Base-by-base conservation (phyloP, 2,329 filamentous ascomycete species). In the Xylaria sp. region DNA sequence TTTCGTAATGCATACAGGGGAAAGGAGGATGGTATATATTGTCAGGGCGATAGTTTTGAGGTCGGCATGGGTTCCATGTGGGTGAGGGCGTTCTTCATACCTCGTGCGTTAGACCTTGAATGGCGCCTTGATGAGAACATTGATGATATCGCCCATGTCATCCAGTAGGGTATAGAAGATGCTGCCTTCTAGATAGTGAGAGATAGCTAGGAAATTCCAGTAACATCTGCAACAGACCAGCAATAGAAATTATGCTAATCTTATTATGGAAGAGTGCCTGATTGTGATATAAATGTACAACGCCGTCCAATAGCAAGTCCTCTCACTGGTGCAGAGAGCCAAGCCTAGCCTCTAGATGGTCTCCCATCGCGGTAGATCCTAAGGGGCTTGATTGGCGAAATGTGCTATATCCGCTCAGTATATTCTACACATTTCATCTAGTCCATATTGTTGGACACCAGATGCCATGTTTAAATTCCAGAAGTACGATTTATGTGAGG, bases 231-330 rank as follows among this genome's bases (percentile, higher is more conserved):
- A 20, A n/a, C 23, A 25, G 10, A 57, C 6, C 3, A 20, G n/a
- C 9, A 25, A 15, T 44, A 6, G 41, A 6, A 4, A 46, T 55
- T 39, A 20, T 20, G 23, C n/a, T 39, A 6, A n/a, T 73, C 83
- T 76, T 78, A 89, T 88, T 84, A 37, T 91, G 79, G 64, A 91
- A 89, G 6, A 91, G 77, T 1, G 86, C 88, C 76, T 89, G 90
- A 68, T 90, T 88, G 0, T 85, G 85, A 75, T 91, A 91, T n/a
- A 89, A 83, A 76, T 90, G 88, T 2, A 91, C 87, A 2, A 91
- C 77, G 0, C 87, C 88, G 18, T 82, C 80, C 1, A 89, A 86
- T 0, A 87, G 86, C 7, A 84, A 86, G 72, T 90, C 87, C 3
- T 80, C 78, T 34, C 81, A 80, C 79, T 91, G 89, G 54, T 87